Base-by-base conservation (phyloP, 2,329 filamentous ascomycete genomes). In the Hymenoscyphus albidus region DNA sequence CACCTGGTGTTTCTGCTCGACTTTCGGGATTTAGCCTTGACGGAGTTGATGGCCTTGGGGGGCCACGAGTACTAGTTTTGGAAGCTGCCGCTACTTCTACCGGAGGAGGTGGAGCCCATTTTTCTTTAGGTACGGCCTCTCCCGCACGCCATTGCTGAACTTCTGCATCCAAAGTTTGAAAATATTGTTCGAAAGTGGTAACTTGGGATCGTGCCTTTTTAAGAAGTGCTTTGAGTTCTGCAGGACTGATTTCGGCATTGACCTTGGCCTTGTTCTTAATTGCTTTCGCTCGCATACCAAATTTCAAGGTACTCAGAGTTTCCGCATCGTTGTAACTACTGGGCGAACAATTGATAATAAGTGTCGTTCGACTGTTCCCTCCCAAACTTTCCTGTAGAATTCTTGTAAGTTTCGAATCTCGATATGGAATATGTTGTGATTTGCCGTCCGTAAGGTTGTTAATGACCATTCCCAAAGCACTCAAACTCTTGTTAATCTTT, bases 231-330 rank as follows among this genome's bases (percentile, higher is more conserved):
- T 98, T 99, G 82, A 99, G 87, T 78, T 99, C 95, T 13, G 93
- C 88, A 57, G 95, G 95, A 74, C 94, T 98, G 73, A 99, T 86
- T 78, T 99, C 95, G 57, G 94, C 93, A 76, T 99, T 99, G 85
- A 99, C 90, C 89, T 98, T 99, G 78, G 95, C 95, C 84, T 98
- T 98, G 83, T 98, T 98, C 89, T 98, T 97, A 82, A 99, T 99
- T 0, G 92, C 91, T 82, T 99, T 99, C 64, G 95, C 95, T 76
- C 95, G 85, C 79, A 95, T 96, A 81, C 95, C 95, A 76, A 98
- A 99, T 57, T 93, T 87, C 66, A 99, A 80, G 0, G 95, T 99
- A 70, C 93, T 90, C 59, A 98, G 80, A 0, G 95, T 98, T 80
- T 99, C 95, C 62, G 89, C 87, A 79, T 97, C 94, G 81, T 99